Evolutionary conservation across 2,329 filamentous ascomycete genomes (phyloP), one percentile per base, ranked within the genome.

Genomic region (Alternaria novae-zelandiae): DNA sequence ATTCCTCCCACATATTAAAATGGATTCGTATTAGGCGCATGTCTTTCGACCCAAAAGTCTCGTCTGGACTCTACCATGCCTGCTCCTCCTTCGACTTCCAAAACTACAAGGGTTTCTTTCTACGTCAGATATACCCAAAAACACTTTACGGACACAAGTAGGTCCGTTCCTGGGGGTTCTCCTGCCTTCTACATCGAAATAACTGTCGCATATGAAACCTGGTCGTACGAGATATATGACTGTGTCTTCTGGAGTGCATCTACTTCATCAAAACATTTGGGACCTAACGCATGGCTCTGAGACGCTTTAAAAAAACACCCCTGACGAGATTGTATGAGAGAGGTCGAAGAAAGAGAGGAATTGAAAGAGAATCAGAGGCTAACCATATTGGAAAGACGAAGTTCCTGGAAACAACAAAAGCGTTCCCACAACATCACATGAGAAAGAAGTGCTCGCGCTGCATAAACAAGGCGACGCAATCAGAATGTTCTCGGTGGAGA

Each of bases 401-500:
- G 7, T 15, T 8, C 3, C 30, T 9, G 13, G 13, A 15, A 36
- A 9, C 13, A 36, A 4, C 30, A 8, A 36, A 36, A 0, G 2
- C 1, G 6, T 36, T 9, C 0, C 30, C 4, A 0, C 13, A 36
- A 8, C 30, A 4, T 4, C 6, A 4, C 30, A 28, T 47, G 13
- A 36, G 26, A 9, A 6, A 28, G 47, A 8, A 17, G 7, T n/a
- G 32, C 7, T 36, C 32, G 7, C 3, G 32, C 32, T 36, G 32
- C 8, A n/a, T 15, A n/a, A 36, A 36, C 7, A 15, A 4, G 1
- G 0, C 15, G 7, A 36, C 1, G 1, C 7, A 36, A n/a, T 2
- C 0, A 1, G 3, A 9, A 36, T 36, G 32, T 1, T 36, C 32
- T 2, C 2, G 13, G 13, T 2, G 13, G 0, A n/a, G 32, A 0